A percentile compares a stretch with the other conserved stretches of the same genome.
phyloP scores from a whole-genome alignment of 2,329 filamentous ascomycete genomes.

The Botrytis byssoidea region DNA sequence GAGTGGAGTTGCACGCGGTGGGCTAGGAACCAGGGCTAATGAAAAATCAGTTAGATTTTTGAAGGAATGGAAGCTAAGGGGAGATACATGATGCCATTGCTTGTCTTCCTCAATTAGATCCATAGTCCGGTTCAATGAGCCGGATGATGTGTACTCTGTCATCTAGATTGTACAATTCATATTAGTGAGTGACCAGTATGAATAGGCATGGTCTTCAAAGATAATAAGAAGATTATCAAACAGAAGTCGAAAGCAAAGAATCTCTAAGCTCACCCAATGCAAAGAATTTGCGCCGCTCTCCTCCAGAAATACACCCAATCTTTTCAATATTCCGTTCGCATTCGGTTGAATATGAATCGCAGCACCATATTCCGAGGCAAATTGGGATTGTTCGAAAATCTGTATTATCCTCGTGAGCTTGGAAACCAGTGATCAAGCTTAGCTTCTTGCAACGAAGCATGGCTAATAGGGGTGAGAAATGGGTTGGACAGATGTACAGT shows the following conservation, averaged over 20 bases:
- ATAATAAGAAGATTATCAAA: not conserved
- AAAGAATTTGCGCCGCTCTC: slow-evolving; percentile 39
- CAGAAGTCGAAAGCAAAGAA: not conserved
- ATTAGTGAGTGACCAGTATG: not conserved
- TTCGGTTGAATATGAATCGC: slow-evolving; percentile 64
- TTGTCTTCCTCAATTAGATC: slow-evolving; percentile 40
- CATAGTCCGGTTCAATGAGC: slow-evolving; percentile 1
- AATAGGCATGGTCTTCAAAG: not conserved
- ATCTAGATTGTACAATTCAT: slow-evolving; percentile 15
- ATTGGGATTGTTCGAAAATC: slow-evolving; percentile 56
- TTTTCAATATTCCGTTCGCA: slow-evolving; percentile 53
- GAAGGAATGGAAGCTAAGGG: not conserved
- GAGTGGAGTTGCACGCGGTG: slow-evolving; percentile 55
- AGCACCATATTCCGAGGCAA: slow-evolving; percentile 57
- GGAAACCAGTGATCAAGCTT: not conserved
- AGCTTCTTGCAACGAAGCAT: not conserved
- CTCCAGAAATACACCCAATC: slow-evolving; percentile 45
- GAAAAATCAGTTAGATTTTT: not conserved
- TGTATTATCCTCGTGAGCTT: slow-evolving; percentile 29
- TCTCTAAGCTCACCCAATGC: not conserved
- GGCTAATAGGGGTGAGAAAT: not conserved
- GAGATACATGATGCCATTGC: slow-evolving; percentile 47
- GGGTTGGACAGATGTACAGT: not conserved
- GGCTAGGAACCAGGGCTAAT: slow-evolving; percentile 49
- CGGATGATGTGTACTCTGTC: slow-evolving; percentile 36